Evolutionary conservation across 768 basidiomycete genomes (phyloP), one percentile per base, ranked within the genome.

Genomic region (Phanerochaete sordida): DNA sequence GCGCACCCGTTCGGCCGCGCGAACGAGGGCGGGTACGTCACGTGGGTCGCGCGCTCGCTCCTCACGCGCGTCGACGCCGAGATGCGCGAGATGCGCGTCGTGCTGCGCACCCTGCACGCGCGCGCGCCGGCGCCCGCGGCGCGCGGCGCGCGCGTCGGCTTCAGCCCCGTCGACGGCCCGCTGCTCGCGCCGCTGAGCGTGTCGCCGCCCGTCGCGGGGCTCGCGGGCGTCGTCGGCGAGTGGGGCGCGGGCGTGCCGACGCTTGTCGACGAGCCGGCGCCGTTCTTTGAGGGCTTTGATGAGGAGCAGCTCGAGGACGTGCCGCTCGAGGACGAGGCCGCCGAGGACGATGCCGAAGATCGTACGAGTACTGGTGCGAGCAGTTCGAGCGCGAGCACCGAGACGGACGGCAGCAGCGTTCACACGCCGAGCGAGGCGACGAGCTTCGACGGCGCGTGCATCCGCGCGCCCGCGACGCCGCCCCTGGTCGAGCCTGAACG

Each of bases 251-350:
- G 33, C 23, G 27, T 49, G 2, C 35, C 43, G 8, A 16, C 59
- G 30, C 35, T 65, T 27, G 45, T 54, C 24, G 43, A 56, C 43
- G 60, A 53, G 39, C 39, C 37, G 33, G 48, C 62, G 33, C 59
- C 62, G 19, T 61, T 64, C 49, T 64, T 61, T 56, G 63, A 58
- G 43, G 80, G 79, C 28, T 51, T 33, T 13, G 53, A 54, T 7
- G 53, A 54, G 50, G 79, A 79, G 30, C 75, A 73, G 15, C 75
- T 74, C 15, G 65, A 66, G 24, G 23, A 61, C 56, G 49, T 61
- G 26, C 30, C 59, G 50, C 33, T 65, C 46, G 59, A 55, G 53
- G 48, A 64, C 45, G 15, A 44, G 47, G n/a, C n/a, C n/a, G n/a
- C n/a, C 26, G 44, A 39, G 11, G 26, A 60, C 58, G 57, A 43